Percentiles rank a stretch among this genome's conserved stretches.
Evolutionary conservation across 176 grass and related monocot species (phyloP).

Genomic region (Miscanthus lutarioriparius): DNA sequence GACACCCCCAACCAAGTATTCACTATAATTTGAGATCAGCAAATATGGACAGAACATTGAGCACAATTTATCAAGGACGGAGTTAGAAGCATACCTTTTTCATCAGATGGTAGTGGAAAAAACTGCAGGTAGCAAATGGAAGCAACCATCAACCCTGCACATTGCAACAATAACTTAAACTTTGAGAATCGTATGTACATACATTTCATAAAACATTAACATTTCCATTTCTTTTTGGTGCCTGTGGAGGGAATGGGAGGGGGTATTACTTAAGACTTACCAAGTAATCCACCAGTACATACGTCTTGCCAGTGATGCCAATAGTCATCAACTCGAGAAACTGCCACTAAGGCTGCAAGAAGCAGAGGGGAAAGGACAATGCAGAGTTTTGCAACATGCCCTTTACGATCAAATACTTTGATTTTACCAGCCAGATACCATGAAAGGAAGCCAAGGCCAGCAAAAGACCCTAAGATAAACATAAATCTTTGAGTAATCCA

Average conservation of each 20-base stretch:
- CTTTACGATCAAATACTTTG: slow-evolving; percentile 58
- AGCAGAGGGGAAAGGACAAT: slow-evolving; percentile 64
- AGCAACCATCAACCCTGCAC: slow-evolving; percentile 47
- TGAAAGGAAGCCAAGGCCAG: slow-evolving; percentile 69
- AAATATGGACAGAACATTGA: background rate
- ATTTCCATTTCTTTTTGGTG: background rate
- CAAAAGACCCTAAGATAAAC: slow-evolving; percentile 70
- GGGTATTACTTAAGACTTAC: slow-evolving; percentile 31
- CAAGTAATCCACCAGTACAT: slow-evolving; percentile 64
- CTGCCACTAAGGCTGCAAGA: slow-evolving; percentile 58
- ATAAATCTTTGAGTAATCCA: slow-evolving; percentile 24
- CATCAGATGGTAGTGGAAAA: slow-evolving; percentile 56
- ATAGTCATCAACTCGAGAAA: slow-evolving; percentile 82
- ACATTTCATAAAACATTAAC: background rate
- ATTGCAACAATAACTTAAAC: background rate
- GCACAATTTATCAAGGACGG: background rate
- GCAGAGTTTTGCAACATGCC: slow-evolving; percentile 70
- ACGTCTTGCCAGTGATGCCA: slow-evolving; percentile 88
- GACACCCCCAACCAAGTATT: background rate
- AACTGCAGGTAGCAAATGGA: slow-evolving; percentile 66
- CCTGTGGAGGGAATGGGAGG: background rate
- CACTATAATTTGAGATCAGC: background rate
- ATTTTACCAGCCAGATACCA: slow-evolving; percentile 86
- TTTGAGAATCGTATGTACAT: background rate
- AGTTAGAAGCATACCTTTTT: slow-evolving; percentile 39